These are phyloP conservation scores for Mycena rosella DNA, from an alignment of 768 basidiomycete genomes.

Conservation along the genomic window DNA sequence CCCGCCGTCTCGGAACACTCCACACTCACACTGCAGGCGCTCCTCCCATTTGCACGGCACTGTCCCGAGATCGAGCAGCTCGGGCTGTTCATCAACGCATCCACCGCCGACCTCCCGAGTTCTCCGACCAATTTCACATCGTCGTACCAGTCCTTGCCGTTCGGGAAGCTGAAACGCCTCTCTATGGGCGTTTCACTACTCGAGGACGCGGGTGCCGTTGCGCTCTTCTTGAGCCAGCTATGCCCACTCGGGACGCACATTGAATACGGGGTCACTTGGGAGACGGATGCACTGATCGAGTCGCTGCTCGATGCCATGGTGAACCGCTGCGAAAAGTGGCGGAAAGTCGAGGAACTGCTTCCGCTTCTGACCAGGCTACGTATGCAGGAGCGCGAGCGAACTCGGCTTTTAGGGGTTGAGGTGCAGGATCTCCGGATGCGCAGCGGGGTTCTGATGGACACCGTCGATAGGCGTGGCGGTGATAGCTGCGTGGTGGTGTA, in stretches of 20 bases:
- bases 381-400: constrained; percentile 57
- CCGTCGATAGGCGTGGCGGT: constrained; percentile 8
- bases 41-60: constrained; percentile 56
- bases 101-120: constrained; percentile 31
- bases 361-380: constrained; percentile 60
- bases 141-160: constrained; percentile 35
- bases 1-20: constrained; percentile 50
- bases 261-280: constrained; percentile 66
- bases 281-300: constrained; percentile 32
- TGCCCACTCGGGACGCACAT: constrained; percentile 58
- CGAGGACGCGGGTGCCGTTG: constrained; percentile 55
- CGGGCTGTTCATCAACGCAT: constrained; percentile 56
- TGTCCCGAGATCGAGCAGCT: constrained; percentile 55
- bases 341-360: constrained; percentile 54
- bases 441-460: constrained; percentile 58
- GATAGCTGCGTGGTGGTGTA: constrained; percentile 31
- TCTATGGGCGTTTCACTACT: constrained; percentile 66
- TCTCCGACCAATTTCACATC: constrained; percentile 16
- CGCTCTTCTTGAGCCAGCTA: constrained; percentile 67
- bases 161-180: constrained; percentile 51
- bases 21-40: constrained; percentile 53
- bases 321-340: constrained; percentile 54
- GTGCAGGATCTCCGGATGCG: constrained; percentile 65
- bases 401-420: constrained; percentile 55
- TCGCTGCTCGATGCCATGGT: constrained; percentile 27